Percentiles rank a stretch among this genome's conserved stretches.
Evolutionary conservation across 805 yeast genomes (phyloP).

Genomic region (Candida silvicultrix): DNA sequence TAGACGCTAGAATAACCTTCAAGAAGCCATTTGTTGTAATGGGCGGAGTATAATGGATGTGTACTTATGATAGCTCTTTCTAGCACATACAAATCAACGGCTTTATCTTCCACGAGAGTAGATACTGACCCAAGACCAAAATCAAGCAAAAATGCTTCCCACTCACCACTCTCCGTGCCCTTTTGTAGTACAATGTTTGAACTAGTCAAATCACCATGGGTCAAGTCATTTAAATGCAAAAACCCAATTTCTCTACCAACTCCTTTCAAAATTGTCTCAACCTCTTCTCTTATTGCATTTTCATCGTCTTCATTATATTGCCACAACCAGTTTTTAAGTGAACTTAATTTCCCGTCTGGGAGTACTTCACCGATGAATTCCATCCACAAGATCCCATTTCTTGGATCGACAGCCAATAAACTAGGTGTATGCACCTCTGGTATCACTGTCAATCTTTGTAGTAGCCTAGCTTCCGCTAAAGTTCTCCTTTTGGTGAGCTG

Average conservation of each 20-base stretch:
- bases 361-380: constrained; percentile 59
- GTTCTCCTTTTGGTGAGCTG: constrained; percentile 77
- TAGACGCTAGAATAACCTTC: constrained; percentile 55
- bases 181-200: constrained; percentile 68
- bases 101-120: constrained; percentile 79
- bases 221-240: constrained; percentile 69
- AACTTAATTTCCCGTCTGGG: constrained; percentile 43
- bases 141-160: constrained; percentile 68
- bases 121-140: constrained; percentile 85
- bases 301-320: constrained; percentile 30
- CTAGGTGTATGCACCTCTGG: constrained; percentile 63
- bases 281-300: constrained; percentile 28
- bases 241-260: constrained; percentile 68
- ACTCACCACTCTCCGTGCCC: constrained; percentile 6
- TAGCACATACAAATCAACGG: constrained; percentile 92
- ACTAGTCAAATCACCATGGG: constrained; percentile 92
- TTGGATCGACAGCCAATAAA: constrained; percentile 68
- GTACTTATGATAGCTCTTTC: constrained; percentile 91
- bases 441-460: constrained; percentile 44
- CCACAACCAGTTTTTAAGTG: constrained; percentile 75
- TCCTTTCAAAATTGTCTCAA: constrained; percentile 34
- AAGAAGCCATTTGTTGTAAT: constrained; percentile 64
- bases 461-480: constrained; percentile 72
- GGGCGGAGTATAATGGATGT: constrained; percentile 66
- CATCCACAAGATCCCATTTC: constrained; percentile 85